Percentiles rank a stretch among this genome's conserved stretches.
These are phyloP conservation scores for Phlebiopsis flavidoalba DNA, from an alignment of 768 basidiomycete genomes.

Conservation along the genomic window DNA sequence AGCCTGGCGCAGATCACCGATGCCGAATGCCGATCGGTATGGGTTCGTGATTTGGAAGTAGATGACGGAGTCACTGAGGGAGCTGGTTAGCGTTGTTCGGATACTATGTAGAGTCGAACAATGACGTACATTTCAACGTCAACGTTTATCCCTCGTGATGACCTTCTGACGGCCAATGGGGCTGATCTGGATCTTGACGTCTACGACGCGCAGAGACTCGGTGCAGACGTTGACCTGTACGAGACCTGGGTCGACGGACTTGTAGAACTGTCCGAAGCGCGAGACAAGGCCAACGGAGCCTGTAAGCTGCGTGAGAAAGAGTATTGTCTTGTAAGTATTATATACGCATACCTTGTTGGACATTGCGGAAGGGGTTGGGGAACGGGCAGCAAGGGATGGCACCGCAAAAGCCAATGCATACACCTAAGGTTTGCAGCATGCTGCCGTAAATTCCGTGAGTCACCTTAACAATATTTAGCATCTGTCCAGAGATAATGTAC, in stretches of 20 bases:
- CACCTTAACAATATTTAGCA: slow-evolving; percentile 34
- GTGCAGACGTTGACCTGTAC: slow-evolving; percentile 94
- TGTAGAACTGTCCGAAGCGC: slow-evolving; percentile 95
- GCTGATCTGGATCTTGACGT: slow-evolving; percentile 95
- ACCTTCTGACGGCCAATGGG: slow-evolving; percentile 83
- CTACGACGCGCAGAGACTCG: slow-evolving; percentile 79
- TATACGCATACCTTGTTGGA: slow-evolving; percentile 62
- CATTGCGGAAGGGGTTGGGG: slow-evolving; percentile 83
- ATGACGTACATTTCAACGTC: slow-evolving; percentile 80
- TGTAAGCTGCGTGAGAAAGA: neutral
- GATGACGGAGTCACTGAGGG: slow-evolving; percentile 78
- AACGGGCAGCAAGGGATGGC: slow-evolving; percentile 80
- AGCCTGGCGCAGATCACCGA: slow-evolving; percentile 82
- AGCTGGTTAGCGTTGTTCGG: slow-evolving; percentile 6
- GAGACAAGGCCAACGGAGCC: slow-evolving; percentile 78
- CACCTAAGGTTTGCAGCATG: slow-evolving; percentile 66
- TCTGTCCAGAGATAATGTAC: neutral
- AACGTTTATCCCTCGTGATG: slow-evolving; percentile 94
- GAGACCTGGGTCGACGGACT: slow-evolving; percentile 89
- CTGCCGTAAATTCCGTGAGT: slow-evolving; percentile 86
- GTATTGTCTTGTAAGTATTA: neutral
- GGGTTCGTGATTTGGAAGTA: slow-evolving; percentile 89
- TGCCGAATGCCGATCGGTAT: slow-evolving; percentile 92
- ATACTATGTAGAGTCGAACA: neutral
- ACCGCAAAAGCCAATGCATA: slow-evolving; percentile 60